These are phyloP conservation scores for Musa itinerans DNA, from an alignment of 176 grass and related monocot species.

Conservation along the genomic window DNA sequence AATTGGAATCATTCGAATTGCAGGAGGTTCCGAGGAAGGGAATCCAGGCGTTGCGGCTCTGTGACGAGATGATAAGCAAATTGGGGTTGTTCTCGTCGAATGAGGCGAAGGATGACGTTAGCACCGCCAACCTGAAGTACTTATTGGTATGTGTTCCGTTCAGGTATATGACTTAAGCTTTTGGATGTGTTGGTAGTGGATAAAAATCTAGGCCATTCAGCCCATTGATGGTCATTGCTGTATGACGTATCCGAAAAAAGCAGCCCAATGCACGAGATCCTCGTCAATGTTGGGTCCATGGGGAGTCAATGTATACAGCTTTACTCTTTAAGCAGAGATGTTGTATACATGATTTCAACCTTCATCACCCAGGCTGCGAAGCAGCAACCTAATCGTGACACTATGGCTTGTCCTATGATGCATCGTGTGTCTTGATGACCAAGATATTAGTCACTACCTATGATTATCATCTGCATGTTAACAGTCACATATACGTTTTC, in stretches of 20 bases:
- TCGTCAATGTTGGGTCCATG: no score
- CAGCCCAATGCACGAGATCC: no score
- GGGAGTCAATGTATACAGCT: no score
- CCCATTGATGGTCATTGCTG: no score
- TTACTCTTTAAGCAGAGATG: no score
- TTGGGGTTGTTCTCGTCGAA: slow-evolving; percentile 77
- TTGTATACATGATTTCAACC: no score
- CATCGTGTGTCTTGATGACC: not conserved
- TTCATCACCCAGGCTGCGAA: not conserved
- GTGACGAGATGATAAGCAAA: slow-evolving; percentile 83
- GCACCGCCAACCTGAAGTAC: slow-evolving; percentile 90
- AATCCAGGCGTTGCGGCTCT: slow-evolving; percentile 54
- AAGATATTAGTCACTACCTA: not conserved
- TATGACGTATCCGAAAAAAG: no score
- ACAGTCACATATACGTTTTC: not conserved
- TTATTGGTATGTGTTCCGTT: slow-evolving; percentile 32
- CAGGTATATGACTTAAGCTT: not conserved
- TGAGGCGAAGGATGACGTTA: slow-evolving; percentile 91
- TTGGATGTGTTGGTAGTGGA: not conserved
- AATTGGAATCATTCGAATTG: not conserved
- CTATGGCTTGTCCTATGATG: not conserved
- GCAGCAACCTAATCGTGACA: not conserved
- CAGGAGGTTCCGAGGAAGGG: slow-evolving; percentile 41
- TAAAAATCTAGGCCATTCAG: no score
- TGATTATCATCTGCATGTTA: not conserved